Conservation (phyloP, 371 early-diverging fungal species). For the Mortierella sp. region DNA sequence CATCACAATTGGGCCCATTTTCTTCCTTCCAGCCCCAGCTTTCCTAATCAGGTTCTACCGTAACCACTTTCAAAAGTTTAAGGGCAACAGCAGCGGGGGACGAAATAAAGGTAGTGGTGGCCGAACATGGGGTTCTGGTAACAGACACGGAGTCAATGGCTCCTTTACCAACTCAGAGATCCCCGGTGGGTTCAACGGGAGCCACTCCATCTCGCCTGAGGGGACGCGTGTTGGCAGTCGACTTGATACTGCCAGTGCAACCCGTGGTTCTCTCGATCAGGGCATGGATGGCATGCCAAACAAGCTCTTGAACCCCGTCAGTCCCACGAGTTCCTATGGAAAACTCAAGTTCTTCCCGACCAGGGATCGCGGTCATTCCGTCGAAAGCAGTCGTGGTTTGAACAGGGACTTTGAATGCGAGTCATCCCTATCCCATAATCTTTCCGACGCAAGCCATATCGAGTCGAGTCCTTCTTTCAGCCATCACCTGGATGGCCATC, state of each 20-base stretch:
- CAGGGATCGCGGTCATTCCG: slow-evolving; percentile 29
- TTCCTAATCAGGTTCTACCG: slow-evolving; percentile 33
- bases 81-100: slow-evolving; percentile 9
- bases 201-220: no score
- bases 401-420: slow-evolving; percentile 34
- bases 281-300: background rate
- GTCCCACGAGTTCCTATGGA: slow-evolving; percentile 5
- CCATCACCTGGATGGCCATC: background rate
- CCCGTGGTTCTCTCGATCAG: no score
- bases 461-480: slow-evolving; percentile 19
- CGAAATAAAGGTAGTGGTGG: slow-evolving; percentile 13
- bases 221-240: no score
- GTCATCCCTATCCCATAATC: slow-evolving; percentile 14
- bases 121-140: slow-evolving; percentile 7
- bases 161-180: background rate
- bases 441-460: slow-evolving; percentile 7
- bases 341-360: slow-evolving; percentile 25
- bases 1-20: slow-evolving; percentile 35
- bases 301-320: background rate
- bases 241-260: no score
- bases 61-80: slow-evolving; percentile 26
- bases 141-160: background rate
- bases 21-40: slow-evolving; percentile 35
- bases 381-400: slow-evolving; percentile 39
- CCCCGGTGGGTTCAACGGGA: background rate